Conservation (phyloP, 169 alveolate genomes). For the Sarcocystis neurona region DNA sequence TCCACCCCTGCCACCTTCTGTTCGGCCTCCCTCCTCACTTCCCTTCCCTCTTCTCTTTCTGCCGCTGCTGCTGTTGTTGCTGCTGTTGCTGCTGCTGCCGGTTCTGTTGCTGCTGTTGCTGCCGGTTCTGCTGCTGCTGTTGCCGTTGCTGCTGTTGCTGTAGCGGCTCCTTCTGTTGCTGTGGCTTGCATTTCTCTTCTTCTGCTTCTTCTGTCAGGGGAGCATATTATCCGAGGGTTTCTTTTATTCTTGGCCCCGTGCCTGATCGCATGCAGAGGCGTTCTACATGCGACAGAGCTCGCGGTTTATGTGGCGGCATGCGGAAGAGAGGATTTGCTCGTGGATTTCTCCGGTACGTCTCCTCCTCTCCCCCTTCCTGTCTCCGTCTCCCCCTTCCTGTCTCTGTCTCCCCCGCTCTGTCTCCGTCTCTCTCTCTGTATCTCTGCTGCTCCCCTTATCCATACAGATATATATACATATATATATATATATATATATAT, state of each 20-base stretch:
- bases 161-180: neutral
- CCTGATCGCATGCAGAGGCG: constrained; percentile 1
- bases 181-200: neutral
- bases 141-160: too few species aligned
- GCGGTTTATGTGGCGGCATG: neutral
- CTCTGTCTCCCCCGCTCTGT: neutral
- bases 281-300: neutral
- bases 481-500: too few species aligned
- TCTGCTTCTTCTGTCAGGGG: neutral
- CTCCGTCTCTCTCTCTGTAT: neutral
- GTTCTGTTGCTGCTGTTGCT: too few species aligned
- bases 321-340: neutral
- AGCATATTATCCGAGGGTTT: neutral
- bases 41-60: too few species aligned
- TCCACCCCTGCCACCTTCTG: too few species aligned
- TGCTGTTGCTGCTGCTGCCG: too few species aligned
- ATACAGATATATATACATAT: neutral
- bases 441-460: neutral
- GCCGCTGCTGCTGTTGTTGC: too few species aligned
- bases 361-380: neutral
- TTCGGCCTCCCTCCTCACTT: too few species aligned
- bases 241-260: neutral
- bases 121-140: too few species aligned
- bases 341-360: neutral
- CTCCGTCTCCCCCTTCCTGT: neutral